Evolutionary conservation across 352 stramenopile species (phyloP).

Genomic region (Phytophthora quininea): DNA sequence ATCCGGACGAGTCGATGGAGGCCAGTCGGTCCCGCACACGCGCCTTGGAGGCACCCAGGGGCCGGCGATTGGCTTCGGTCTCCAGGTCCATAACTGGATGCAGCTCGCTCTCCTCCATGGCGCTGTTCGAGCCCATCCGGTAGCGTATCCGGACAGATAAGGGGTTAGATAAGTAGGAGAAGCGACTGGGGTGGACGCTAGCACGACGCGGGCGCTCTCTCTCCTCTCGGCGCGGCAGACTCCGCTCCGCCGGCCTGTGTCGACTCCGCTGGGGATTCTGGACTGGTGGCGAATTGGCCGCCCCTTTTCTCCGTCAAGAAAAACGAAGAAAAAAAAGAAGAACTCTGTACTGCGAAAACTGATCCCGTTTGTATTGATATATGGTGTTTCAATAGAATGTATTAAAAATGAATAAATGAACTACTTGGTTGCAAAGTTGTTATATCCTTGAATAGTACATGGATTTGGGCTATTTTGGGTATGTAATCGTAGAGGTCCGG

Average conservation of each 20-base stretch:
- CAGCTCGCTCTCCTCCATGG: conserved; percentile 51
- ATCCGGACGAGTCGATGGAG: conserved; percentile 45
- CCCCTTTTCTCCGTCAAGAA: not conserved
- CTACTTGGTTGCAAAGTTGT: too few species aligned
- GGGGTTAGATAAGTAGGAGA: not conserved
- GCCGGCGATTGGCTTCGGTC: conserved; percentile 33
- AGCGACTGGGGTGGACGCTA: not conserved
- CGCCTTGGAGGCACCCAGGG: conserved; percentile 37
- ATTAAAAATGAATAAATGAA: not conserved
- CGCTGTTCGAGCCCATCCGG: conserved; percentile 50
- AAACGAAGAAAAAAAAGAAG: conserved; percentile 4
- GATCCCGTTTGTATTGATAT: not conserved
- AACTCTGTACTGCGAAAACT: not conserved
- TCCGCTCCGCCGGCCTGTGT: too few species aligned
- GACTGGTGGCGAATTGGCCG: not conserved
- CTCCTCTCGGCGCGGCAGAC: not conserved
- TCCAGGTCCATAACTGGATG: conserved; percentile 52
- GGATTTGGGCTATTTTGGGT: not conserved
- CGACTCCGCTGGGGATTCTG: too few species aligned
- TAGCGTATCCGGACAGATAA: not conserved
- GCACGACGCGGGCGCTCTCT: not conserved
- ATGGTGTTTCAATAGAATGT: too few species aligned
- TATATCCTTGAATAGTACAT: not conserved
- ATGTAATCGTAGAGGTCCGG: too few species aligned
- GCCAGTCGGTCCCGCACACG: conserved; percentile 40